A percentile compares a stretch with the other conserved stretches of the same genome.
phyloP scores from a whole-genome alignment of 345 rosid species.

The Euclidium syriacum region DNA sequence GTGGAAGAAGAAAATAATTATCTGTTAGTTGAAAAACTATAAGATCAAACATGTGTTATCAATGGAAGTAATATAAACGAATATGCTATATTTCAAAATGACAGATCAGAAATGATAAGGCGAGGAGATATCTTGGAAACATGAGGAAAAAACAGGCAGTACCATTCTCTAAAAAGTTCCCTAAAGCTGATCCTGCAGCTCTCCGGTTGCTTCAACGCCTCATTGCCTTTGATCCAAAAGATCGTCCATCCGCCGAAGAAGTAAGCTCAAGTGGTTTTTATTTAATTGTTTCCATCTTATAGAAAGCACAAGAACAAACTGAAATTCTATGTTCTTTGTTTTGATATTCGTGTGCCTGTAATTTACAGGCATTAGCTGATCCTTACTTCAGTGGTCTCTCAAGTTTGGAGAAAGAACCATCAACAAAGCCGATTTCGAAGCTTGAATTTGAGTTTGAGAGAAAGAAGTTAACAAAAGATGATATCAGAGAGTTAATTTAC shows the following conservation, averaged over 20 bases:
- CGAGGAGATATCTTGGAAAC: conserved; percentile 86
- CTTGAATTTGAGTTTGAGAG: conserved; percentile 98
- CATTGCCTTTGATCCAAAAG: conserved; percentile 96
- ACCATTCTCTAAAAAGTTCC: conserved; percentile 75
- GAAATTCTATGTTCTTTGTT: background rate
- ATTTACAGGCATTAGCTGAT: conserved; percentile 78
- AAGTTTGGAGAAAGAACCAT: conserved; percentile 73
- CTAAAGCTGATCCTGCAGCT: conserved; percentile 68
- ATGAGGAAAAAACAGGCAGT: conserved; percentile 82
- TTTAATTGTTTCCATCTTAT: background rate
- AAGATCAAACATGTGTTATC: background rate
- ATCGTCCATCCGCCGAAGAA: conserved; percentile 87
- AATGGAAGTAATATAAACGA: background rate
- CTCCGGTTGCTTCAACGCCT: conserved; percentile 62
- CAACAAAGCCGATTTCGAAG: conserved; percentile 83
- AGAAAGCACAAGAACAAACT: background rate
- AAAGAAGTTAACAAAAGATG: conserved; percentile 80
- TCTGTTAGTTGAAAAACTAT: background rate
- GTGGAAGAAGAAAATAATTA: background rate
- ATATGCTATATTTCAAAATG: conserved; percentile 14
- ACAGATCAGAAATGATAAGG: conserved; percentile 95
- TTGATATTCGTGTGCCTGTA: conserved; percentile 11
- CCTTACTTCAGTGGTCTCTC: conserved; percentile 79
- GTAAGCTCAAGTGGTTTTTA: conserved; percentile 30
- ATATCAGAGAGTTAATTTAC: conserved; percentile 87